Base-by-base conservation (phyloP, 495 filamentous ascomycete genomes). In the Mytilinidion resinicola region DNA sequence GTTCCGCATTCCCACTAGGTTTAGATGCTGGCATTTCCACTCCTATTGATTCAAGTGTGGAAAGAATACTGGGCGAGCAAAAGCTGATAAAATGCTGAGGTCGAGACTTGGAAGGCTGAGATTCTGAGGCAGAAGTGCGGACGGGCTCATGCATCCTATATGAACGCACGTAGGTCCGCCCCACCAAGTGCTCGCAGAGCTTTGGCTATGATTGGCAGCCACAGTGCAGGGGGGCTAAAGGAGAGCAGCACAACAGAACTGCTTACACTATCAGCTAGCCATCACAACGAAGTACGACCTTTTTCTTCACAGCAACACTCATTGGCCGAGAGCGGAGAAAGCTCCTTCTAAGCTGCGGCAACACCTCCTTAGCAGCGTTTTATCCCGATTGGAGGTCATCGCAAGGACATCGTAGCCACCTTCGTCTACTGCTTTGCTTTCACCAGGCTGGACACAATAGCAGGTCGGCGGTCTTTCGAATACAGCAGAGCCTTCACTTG, bases 391-490 rank as follows among this genome's bases (percentile, higher is more conserved):
- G 46, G 47, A 12, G 42, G 42, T 19, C 36, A 58, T 52, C 21
- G 33, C 42, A 4, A 58, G 10, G 36, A 58, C 44, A 6, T 15
- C 42, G 55, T 58, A 58, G 17, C 39, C 25, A 51, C 52, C 46
- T 14, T 19, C 46, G 11, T 36, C 34, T 41, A 38, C 42, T 38
- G n/a, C n/a, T 8, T 33, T n/a, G 48, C 48, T 19, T 60, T 42
- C 19, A 21, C 55, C 36, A 60, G 57, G 50, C 51, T 55, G 39
- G 49, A 2, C 10, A n/a, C 57, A 30, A 42, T 34, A 60, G 51
- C 57, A 54, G 57, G 51, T 41, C 48, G 51, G 20, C 50, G 38
- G 51, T 38, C 5, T 51, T 1, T 54, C 57, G 34, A 48, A 51
- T n/a, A 6, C 48, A 8, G n/a, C 6, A 30, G 55, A 58, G 41